Conservation (phyloP, 2,329 filamentous ascomycete genomes). For the Alternaria tenuissima region DNA sequence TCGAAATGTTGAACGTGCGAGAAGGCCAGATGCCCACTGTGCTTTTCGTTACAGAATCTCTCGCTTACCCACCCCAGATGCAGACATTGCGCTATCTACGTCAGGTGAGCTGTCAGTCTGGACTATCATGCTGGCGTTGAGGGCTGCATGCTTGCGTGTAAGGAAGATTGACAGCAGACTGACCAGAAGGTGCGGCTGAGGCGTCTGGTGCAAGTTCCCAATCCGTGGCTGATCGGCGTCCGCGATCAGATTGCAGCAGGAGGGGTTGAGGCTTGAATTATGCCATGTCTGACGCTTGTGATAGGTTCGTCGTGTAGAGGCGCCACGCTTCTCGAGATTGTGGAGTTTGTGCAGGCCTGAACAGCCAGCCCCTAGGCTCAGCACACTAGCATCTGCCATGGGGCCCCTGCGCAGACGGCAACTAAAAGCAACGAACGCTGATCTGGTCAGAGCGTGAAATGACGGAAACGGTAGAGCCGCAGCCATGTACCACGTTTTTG, state of each 20-base stretch:
- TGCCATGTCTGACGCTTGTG: conserved; percentile 4
- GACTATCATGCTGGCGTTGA: background rate
- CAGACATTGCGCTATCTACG: background rate
- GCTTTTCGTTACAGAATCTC: conserved; percentile 5
- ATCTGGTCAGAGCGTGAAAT: conserved; percentile 24
- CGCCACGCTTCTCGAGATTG: conserved; percentile 14
- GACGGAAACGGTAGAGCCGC: conserved; percentile 28
- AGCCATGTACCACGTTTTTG: conserved; percentile 34
- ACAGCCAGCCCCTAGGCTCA: conserved; percentile 27
- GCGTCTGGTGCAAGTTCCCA: conserved; percentile 13
- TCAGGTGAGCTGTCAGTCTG: conserved; percentile 1
- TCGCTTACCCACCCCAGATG: conserved; percentile 2
- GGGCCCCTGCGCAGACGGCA: conserved; percentile 27
- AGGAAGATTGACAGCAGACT: background rate
- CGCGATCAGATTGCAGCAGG: conserved; percentile 17
- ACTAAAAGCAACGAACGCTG: conserved; percentile 29
- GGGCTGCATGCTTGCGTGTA: conserved; percentile 7
- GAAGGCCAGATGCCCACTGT: background rate
- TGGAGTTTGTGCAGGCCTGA: conserved; percentile 18
- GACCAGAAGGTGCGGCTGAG: conserved; percentile 12
- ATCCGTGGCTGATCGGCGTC: conserved; percentile 18
- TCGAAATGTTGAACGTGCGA: conserved; percentile 3
- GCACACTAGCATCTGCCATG: conserved; percentile 27
- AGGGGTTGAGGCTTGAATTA: conserved; percentile 12
- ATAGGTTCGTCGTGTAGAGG: conserved; percentile 18